Conservation (phyloP, 768 basidiomycete species). For the Trametes maxima region DNA sequence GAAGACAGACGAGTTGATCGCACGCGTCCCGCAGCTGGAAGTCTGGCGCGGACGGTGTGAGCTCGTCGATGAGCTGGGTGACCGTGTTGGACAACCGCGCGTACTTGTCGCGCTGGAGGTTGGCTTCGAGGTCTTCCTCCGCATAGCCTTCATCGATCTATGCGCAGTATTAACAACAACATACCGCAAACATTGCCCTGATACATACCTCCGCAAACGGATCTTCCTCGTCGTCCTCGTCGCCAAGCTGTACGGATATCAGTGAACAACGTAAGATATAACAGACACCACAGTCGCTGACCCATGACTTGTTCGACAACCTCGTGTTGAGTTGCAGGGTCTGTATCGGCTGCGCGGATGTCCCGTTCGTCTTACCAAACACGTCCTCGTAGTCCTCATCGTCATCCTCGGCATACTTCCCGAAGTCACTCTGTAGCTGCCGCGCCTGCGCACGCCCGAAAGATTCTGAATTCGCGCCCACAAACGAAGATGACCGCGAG, state of each 20-base stretch:
- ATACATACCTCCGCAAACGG: slow-evolving; percentile 86
- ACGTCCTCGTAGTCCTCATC: slow-evolving; percentile 95
- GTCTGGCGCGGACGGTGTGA: slow-evolving; percentile 80
- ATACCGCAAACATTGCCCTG: neutral
- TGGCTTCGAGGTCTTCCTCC: slow-evolving; percentile 90
- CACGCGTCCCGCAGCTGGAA: slow-evolving; percentile 84
- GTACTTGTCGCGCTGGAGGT: slow-evolving; percentile 90
- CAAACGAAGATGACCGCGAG: slow-evolving; percentile 53
- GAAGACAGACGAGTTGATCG: slow-evolving; percentile 73
- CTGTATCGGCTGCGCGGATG: slow-evolving; percentile 65
- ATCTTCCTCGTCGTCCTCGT: slow-evolving; percentile 91
- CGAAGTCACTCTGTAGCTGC: slow-evolving; percentile 64
- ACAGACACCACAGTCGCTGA: slow-evolving; percentile 34
- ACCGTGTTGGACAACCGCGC: slow-evolving; percentile 83
- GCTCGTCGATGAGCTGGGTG: slow-evolving; percentile 83
- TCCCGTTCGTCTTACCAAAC: slow-evolving; percentile 76
- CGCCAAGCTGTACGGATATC: slow-evolving; percentile 56
- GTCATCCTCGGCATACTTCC: slow-evolving; percentile 86
- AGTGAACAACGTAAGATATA: neutral
- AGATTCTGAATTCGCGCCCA: slow-evolving; percentile 48
- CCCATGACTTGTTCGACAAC: slow-evolving; percentile 91
- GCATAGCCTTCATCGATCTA: slow-evolving; percentile 93
- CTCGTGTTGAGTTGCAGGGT: slow-evolving; percentile 85
- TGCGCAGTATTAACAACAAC: neutral
- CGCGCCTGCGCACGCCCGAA: slow-evolving; percentile 68